phyloP scores from a whole-genome alignment of 495 filamentous ascomycete genomes.

The Aspergillus nidulans region DNA sequence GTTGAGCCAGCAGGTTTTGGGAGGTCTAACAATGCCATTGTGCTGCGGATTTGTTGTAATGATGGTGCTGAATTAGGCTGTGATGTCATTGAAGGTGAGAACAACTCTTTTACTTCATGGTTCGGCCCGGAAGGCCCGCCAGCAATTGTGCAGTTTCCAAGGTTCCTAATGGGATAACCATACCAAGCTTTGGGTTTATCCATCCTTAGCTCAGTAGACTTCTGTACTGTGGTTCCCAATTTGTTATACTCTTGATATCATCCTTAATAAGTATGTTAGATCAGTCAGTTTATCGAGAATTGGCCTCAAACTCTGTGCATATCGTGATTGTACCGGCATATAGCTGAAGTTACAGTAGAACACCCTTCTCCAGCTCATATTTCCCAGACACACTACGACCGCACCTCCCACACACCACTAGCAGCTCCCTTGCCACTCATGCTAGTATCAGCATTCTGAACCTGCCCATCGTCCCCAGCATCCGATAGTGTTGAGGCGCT shows the following conservation, averaged over 20 bases:
- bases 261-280: too few relatives aligned
- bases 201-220: too few relatives aligned
- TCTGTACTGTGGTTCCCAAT: too few relatives aligned
- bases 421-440: not conserved
- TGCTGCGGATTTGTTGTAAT: not conserved
- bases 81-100: not conserved
- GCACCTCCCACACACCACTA: not conserved
- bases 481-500: not conserved
- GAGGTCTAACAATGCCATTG: not conserved
- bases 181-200: too few relatives aligned
- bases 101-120: not conserved
- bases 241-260: too few relatives aligned
- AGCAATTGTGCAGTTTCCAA: too few relatives aligned
- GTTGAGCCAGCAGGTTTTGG: not conserved
- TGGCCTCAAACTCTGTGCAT: too few relatives aligned
- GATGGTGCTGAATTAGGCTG: not conserved
- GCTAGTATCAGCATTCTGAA: not conserved
- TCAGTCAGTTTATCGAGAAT: too few relatives aligned
- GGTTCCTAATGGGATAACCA: too few relatives aligned
- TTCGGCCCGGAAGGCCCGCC: not conserved
- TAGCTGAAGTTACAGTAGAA: not conserved
- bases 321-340: too few relatives aligned
- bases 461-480: not conserved
- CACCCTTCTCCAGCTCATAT: not conserved
- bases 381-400: not conserved